These are phyloP conservation scores for Leccinum barrowsii DNA, from an alignment of 768 basidiomycete species.

Conservation along the genomic window DNA sequence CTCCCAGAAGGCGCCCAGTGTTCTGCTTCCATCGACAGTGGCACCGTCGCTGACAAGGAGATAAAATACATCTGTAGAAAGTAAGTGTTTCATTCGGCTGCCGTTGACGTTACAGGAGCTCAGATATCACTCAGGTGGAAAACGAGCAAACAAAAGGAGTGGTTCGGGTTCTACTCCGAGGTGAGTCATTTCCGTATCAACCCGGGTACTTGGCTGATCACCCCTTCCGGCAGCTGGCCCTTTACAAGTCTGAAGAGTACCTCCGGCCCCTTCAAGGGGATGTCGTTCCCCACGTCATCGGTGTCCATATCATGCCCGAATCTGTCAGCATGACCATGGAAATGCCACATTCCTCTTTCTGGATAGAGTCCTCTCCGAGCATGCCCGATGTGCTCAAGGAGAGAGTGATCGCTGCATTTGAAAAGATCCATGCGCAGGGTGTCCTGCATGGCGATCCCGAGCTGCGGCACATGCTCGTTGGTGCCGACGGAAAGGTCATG, in stretches of 20 bases:
- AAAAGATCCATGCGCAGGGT: constrained; percentile 44
- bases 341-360: constrained; percentile 54
- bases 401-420: constrained; percentile 47
- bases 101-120: not conserved
- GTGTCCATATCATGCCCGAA: constrained; percentile 39
- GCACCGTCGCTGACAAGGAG: constrained; percentile 23
- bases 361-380: constrained; percentile 55
- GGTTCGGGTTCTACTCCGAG: constrained; percentile 41
- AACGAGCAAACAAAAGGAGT: constrained; percentile 27
- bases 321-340: constrained; percentile 46
- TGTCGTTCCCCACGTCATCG: constrained; percentile 52
- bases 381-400: constrained; percentile 57
- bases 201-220: constrained; percentile 7
- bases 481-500: constrained; percentile 49
- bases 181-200: constrained; percentile 22
- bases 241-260: constrained; percentile 45
- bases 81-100: constrained; percentile 18
- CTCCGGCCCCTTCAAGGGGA: constrained; percentile 51
- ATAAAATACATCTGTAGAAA: constrained; percentile 37
- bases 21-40: constrained; percentile 35
- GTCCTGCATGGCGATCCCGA: constrained; percentile 48
- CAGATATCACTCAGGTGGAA: constrained; percentile 30
- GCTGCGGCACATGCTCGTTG: constrained; percentile 52
- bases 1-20: constrained; percentile 35
- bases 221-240: constrained; percentile 39